Evolutionary conservation across 768 basidiomycete genomes (phyloP).

Genomic region (Mycena maculata): DNA sequence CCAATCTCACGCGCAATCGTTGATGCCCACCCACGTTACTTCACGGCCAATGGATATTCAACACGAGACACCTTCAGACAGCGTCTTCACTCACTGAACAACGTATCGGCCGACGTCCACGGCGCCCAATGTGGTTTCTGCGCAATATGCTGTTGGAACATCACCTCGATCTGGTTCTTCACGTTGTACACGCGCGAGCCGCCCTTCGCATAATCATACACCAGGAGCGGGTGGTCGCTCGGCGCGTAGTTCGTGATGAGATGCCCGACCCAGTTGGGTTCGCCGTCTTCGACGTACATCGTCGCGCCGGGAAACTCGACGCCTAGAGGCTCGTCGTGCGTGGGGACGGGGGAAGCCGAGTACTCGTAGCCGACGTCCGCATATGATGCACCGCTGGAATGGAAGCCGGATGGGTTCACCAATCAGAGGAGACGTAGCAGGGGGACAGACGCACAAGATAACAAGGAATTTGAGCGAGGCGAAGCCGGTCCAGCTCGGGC

Average conservation of each 20-base stretch:
- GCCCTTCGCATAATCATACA: constrained; percentile 57
- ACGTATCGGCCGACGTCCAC: constrained; percentile 45
- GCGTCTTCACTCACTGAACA: constrained; percentile 45
- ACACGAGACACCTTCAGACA: neutral
- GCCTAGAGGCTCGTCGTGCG: constrained; percentile 11
- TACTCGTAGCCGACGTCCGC: constrained; percentile 20
- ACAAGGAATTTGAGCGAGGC: constrained; percentile 26
- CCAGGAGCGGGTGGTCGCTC: constrained; percentile 43
- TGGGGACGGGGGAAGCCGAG: neutral
- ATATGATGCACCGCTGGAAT: constrained; percentile 18
- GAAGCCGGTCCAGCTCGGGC: constrained; percentile 22
- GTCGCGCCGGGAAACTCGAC: constrained; percentile 20
- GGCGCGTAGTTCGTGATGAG: constrained; percentile 32
- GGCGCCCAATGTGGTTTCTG: constrained; percentile 40
- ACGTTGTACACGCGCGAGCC: constrained; percentile 50
- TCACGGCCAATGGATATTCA: neutral
- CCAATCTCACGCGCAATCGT: constrained; percentile 52
- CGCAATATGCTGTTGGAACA: constrained; percentile 44
- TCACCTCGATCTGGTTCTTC: constrained; percentile 42
- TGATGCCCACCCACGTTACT: constrained; percentile 64
- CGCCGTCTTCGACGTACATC: constrained; percentile 12
- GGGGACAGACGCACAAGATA: constrained; percentile 20
- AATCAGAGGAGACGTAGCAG: neutral
- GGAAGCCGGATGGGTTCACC: neutral
- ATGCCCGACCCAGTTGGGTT: constrained; percentile 26